Evolutionary conservation across 768 basidiomycete species (phyloP), one percentile per base, ranked within the genome.

Genomic region (Pulveroboletus sp.): DNA sequence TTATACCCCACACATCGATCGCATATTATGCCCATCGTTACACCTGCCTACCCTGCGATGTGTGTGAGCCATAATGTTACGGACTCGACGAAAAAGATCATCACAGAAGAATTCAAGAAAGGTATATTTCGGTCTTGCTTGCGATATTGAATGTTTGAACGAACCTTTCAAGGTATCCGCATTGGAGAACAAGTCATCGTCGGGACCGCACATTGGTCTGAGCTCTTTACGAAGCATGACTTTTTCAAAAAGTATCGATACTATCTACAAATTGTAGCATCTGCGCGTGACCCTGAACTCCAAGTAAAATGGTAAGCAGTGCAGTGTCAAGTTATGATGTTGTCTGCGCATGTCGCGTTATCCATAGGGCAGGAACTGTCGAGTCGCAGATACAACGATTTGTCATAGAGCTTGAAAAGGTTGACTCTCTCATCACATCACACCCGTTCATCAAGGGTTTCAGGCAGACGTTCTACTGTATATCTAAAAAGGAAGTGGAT

Each of bases 21-120:
- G 17, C 97, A 99, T 70, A 81, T 92, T 56, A 98, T 98, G 97
- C 97, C 97, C 12, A 97, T 99, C 62, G 98, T 99, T 59, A 99
- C 97, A 2, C 97, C 97, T 3, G 94, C 97, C 11, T 99, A 97
- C 69, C 97, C 97, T 39, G 86, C 95, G 7, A 99, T 99, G 95
- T 98, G 95, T 67, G 83, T 95, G 21, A 99, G 97, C 16, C 97
- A 99, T 72, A 99, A 98, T 60, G 94, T 98, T 51, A 94, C 93
- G 43, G 81, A 82, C 36, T 97, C 94, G 9, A 98, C 95, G 5
- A 91, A 97, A 70, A 85, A 87, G 77, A 90, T 99, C 46, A 93
- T 97, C 77, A 94, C 89, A 0, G 85, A 91, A 58, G 97, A 99
- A 61, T 94, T 97, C 67, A 89, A 92, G 73, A 84, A 87, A 77